Evolutionary conservation across 208 protist species (phyloP), one percentile per base, ranked within the genome.

Genomic region (Paratrypanosoma confusum): DNA sequence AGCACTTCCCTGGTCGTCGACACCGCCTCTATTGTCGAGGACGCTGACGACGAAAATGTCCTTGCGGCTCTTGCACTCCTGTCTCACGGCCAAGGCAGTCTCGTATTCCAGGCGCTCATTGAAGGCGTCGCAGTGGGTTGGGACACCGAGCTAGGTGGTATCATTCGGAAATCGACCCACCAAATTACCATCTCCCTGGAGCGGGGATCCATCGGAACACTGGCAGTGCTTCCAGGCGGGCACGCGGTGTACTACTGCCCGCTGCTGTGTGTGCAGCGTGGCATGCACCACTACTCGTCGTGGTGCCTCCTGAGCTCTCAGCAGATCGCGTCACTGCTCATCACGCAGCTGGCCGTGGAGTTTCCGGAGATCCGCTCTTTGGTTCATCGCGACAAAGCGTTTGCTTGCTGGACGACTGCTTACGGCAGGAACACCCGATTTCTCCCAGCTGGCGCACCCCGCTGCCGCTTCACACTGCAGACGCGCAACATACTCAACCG

Each of bases 71-170:
- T 87, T 35, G 72, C 62, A 7, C 28, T 87, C n/a, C 53, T 92
- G n/a, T 62, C 64, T 36, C 55, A 81, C 38, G 44, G 63, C 26
- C 50, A 72, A 29, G 76, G 83, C 49, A 38, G 58, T 20, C 57
- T 66, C 38, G 76, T 89, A 7, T 62, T 92, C 43, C 65, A 89
- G 57, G 73, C 66, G 14, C 54, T 92, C 7, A 50, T 89, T 11
- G 68, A 78, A 17, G 73, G 79, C 3, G 52, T 84, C 31, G 65
- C 62, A 23, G 63, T 81, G 14, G 83, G 83, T 14, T 92, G 83
- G 76, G 72, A 85, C 54, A 80, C 66, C 8, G 38, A 57, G 23
- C 48, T 92, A 1, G 83, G 83, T 8, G 57, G 57, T n/a, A 31
- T 67, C 10, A 57, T 86, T 17, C 71, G 83, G 5, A 59, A 57